Evolutionary conservation across 768 basidiomycete genomes (phyloP), one percentile per base, ranked within the genome.

Genomic region (Candolleomyces eurysporus): DNA sequence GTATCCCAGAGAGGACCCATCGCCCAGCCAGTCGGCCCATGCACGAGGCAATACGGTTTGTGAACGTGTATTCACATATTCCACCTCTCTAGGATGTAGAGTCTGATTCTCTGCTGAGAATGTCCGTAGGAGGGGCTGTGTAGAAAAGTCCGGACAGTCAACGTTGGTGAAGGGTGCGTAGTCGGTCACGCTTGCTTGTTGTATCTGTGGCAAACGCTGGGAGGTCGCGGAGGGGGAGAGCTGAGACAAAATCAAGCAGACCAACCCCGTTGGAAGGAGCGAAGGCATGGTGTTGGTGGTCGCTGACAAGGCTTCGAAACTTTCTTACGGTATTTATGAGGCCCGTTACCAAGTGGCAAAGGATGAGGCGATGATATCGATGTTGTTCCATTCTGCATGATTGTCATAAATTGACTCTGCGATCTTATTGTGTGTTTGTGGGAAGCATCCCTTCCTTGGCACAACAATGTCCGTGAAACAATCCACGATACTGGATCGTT

Each of bases 11-110:
- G 68, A 62, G 2, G 81, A 80, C 8, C 78, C 81, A 64, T 88
- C 73, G 1, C 82, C 83, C 48, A 89, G 61, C 87, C 89, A 90
- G 36, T 77, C 74, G 6, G 69, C 71, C 87, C 87, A 90, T 8
- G 84, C 84, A 26, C 66, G 65, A 0, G 79, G 77, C 3, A 85
- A 67, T 55, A 78, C 73, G 9, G 68, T 70, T 4, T 75, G 66
- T 19, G 78, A 69, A 9, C 87, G 79, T 5, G 72, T 67, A 9
- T 67, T 39, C 40, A 89, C 69, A 65, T 87, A 90, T 0, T 72
- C 72, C 0, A 55, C 56, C 66, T 90, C 88, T 17, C 68, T 66
- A 3, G 82, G 70, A 64, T 86, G 77, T 5, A 90, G 67, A 1
- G 77, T 66, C 69, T 87, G 87, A 22, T 76, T 82, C 52, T 79